phyloP scores from a whole-genome alignment of 768 basidiomycete genomes.

The Kwoniella sp. region DNA sequence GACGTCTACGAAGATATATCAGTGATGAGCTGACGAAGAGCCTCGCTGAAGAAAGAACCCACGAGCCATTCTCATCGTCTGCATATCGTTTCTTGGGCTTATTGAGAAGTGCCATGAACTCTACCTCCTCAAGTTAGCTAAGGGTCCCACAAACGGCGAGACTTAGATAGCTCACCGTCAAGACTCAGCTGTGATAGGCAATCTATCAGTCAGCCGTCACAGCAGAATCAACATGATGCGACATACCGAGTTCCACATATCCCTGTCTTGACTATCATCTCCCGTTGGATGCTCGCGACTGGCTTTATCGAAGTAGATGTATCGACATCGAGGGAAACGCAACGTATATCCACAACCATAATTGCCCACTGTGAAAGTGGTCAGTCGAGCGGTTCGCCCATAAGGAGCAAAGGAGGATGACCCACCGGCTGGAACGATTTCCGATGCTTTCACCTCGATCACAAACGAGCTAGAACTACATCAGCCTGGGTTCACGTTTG shows the following conservation, averaged over 20 bases:
- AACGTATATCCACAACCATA: slow-evolving; percentile 86
- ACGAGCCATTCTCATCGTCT: slow-evolving; percentile 48
- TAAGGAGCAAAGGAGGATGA: not conserved
- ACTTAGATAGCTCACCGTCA: slow-evolving; percentile 19
- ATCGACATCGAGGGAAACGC: slow-evolving; percentile 85
- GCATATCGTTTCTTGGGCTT: slow-evolving; percentile 38
- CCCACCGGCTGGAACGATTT: slow-evolving; percentile 75
- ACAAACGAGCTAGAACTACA: slow-evolving; percentile 79
- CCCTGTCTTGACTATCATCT: slow-evolving; percentile 54
- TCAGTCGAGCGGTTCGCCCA: too few relatives aligned
- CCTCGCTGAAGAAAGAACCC: slow-evolving; percentile 5
- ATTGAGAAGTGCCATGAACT: slow-evolving; percentile 41
- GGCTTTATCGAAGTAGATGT: slow-evolving; percentile 70
- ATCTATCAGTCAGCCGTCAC: not conserved
- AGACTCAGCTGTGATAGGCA: slow-evolving; percentile 28
- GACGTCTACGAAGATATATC: not conserved
- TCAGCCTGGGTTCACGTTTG: not conserved
- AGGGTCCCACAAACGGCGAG: not conserved
- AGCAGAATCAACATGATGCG: not conserved
- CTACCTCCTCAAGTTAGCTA: slow-evolving; percentile 12
- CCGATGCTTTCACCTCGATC: slow-evolving; percentile 87
- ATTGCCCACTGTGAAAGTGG: slow-evolving; percentile 64
- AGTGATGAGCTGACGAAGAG: not conserved
- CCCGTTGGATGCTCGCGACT: slow-evolving; percentile 36
- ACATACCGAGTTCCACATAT: slow-evolving; percentile 55